Percentiles rank a stretch among this genome's conserved stretches.
Evolutionary conservation across 805 yeast species (phyloP).

Genomic region (Myxozyma mucilagina): DNA sequence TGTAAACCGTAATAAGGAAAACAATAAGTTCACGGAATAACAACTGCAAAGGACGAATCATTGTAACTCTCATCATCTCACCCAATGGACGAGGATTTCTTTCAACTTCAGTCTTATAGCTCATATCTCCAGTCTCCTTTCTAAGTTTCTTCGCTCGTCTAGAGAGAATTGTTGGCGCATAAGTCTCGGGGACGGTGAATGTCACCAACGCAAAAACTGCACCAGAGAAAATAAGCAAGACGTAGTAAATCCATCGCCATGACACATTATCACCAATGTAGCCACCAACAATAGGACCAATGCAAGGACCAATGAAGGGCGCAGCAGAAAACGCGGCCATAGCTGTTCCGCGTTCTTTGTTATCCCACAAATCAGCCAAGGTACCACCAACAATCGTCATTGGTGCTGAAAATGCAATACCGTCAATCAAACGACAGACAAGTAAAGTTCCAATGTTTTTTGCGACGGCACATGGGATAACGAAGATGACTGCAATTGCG

Average conservation of each 20-base stretch:
- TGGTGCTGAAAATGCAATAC: conserved; percentile 74
- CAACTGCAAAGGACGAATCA: conserved; percentile 74
- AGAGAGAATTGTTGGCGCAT: conserved; percentile 54
- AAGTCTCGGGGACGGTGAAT: conserved; percentile 61
- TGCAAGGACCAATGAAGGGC: conserved; percentile 57
- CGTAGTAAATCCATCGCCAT: conserved; percentile 74
- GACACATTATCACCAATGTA: conserved; percentile 59
- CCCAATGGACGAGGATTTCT: conserved; percentile 66
- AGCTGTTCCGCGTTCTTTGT: conserved; percentile 63
- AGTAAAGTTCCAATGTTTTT: conserved; percentile 62
- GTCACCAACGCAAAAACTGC: conserved; percentile 52
- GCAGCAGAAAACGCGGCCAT: conserved; percentile 65
- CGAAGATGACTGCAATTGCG: conserved; percentile 49
- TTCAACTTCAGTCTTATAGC: conserved; percentile 60
- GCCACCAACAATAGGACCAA: conserved; percentile 66
- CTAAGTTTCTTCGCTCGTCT: conserved; percentile 55
- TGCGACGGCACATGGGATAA: conserved; percentile 57
- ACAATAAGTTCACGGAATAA: conserved; percentile 49
- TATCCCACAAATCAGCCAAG: conserved; percentile 66
- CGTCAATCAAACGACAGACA: conserved; percentile 66
- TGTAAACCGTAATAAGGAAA: conserved; percentile 54
- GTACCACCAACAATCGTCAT: conserved; percentile 77
- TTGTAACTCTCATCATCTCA: conserved; percentile 66
- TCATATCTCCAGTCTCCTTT: conserved; percentile 52
- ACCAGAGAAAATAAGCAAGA: conserved; percentile 63